Conservation (phyloP, 2,329 filamentous ascomycete species). For the Coleophoma cylindrospora region DNA sequence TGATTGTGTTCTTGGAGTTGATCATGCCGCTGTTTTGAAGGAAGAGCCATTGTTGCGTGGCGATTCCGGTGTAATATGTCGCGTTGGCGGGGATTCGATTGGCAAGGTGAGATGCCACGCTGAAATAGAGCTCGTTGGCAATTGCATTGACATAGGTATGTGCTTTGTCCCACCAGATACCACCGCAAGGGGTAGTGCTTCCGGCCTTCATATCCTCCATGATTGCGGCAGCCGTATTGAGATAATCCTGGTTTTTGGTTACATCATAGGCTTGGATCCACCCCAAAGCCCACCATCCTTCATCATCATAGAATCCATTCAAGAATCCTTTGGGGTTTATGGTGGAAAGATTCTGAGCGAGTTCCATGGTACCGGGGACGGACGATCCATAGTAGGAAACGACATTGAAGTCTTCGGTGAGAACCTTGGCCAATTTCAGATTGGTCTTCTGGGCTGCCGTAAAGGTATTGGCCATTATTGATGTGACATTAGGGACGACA, state of each 20-base stretch:
- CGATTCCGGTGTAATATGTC: constrained; percentile 51
- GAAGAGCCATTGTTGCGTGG: constrained; percentile 44
- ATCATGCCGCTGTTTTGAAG: constrained; percentile 43
- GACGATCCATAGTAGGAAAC: constrained; percentile 5
- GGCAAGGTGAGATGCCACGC: constrained; percentile 47
- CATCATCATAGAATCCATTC: constrained; percentile 54
- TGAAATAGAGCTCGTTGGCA: constrained; percentile 51
- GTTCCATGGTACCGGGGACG: background rate
- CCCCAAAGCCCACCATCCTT: constrained; percentile 60
- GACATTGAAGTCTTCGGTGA: constrained; percentile 16
- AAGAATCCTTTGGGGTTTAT: constrained; percentile 35
- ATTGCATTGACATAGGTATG: constrained; percentile 51
- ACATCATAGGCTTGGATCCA: constrained; percentile 53
- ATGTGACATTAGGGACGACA: constrained; percentile 26
- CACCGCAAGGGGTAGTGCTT: constrained; percentile 42
- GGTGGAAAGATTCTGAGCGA: background rate
- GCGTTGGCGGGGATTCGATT: constrained; percentile 47
- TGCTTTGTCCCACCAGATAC: constrained; percentile 44
- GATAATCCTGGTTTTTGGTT: constrained; percentile 43
- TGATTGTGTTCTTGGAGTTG: constrained; percentile 41
- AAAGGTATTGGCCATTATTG: constrained; percentile 39
- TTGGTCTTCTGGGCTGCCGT: constrained; percentile 19
- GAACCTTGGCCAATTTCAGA: constrained; percentile 19
- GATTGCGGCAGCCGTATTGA: constrained; percentile 45
- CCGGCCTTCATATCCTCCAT: constrained; percentile 52